phyloP scores from a whole-genome alignment of 2,329 filamentous ascomycete genomes.

The Ophiostoma quercus region DNA sequence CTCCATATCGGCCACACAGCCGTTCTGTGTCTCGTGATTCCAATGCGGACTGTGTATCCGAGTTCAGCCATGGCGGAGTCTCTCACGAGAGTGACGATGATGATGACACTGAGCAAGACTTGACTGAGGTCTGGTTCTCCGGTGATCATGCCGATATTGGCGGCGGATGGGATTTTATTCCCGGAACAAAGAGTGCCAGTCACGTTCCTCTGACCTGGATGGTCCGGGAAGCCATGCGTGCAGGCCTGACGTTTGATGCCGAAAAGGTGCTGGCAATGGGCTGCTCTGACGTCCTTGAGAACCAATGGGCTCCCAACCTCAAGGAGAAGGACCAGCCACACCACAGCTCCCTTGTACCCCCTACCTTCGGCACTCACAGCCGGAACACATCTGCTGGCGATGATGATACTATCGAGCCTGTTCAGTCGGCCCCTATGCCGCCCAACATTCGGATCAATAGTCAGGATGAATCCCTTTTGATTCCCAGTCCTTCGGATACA shows the following conservation, averaged over 20 bases:
- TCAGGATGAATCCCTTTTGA: constrained; percentile 28
- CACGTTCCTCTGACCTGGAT: constrained; percentile 64
- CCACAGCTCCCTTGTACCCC: not conserved
- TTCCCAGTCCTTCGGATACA: constrained; percentile 21
- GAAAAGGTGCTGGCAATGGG: constrained; percentile 62
- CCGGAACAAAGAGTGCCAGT: constrained; percentile 56
- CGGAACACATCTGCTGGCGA: not conserved
- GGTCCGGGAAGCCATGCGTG: constrained; percentile 53
- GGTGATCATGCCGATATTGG: constrained; percentile 76
- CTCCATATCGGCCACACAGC: not conserved
- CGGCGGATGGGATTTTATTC: constrained; percentile 60
- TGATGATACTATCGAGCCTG: constrained; percentile 12
- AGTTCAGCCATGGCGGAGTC: not conserved
- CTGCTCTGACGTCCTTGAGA: constrained; percentile 47
- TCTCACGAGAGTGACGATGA: constrained; percentile 36
- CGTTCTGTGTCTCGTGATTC: not conserved
- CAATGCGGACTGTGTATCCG: not conserved
- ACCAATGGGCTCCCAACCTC: constrained; percentile 19
- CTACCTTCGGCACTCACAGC: not conserved
- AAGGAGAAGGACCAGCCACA: not conserved
- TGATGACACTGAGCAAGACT: constrained; percentile 58
- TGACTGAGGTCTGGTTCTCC: constrained; percentile 75
- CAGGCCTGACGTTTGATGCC: constrained; percentile 65
- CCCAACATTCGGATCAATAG: constrained; percentile 37
- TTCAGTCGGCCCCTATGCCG: constrained; percentile 15